These are phyloP conservation scores for Talaromyces sp. DNA, from an alignment of 2,329 filamentous ascomycete genomes.

Conservation along the genomic window DNA sequence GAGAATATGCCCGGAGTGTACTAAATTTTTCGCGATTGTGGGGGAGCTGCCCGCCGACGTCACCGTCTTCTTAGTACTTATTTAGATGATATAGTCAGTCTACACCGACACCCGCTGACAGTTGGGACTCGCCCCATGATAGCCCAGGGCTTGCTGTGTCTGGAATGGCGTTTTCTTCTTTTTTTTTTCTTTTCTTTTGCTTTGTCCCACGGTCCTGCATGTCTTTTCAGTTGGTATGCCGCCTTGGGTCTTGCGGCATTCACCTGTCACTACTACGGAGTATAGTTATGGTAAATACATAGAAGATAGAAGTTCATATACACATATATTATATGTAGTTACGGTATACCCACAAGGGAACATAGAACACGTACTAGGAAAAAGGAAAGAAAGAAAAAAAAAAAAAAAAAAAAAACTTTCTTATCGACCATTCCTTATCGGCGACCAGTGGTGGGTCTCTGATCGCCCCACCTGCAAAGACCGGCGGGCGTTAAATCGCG, in stretches of 20 bases:
- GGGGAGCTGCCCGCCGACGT: conserved; percentile 7
- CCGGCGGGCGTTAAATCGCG: neutral
- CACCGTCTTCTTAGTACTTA: neutral
- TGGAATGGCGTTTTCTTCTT: neutral
- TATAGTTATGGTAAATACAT: too few species aligned
- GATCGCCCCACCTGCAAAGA: neutral
- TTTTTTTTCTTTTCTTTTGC: neutral
- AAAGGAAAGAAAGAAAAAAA: neutral
- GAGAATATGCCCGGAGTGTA: too few species aligned
- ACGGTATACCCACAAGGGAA: too few species aligned
- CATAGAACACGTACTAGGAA: neutral
- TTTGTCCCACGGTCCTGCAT: neutral
- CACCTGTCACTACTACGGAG: neutral
- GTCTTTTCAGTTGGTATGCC: neutral
- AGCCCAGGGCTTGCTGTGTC: neutral
- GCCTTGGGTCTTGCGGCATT: too few species aligned
- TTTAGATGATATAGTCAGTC: neutral
- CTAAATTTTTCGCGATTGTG: neutral
- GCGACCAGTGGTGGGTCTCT: neutral
- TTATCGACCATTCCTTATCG: neutral
- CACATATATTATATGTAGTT: too few species aligned
- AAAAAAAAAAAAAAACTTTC: neutral
- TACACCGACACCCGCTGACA: neutral
- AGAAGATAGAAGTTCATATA: neutral
- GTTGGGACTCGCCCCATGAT: neutral